Evolutionary conservation across 768 basidiomycete genomes (phyloP).

Genomic region (Tulasnella sp.): DNA sequence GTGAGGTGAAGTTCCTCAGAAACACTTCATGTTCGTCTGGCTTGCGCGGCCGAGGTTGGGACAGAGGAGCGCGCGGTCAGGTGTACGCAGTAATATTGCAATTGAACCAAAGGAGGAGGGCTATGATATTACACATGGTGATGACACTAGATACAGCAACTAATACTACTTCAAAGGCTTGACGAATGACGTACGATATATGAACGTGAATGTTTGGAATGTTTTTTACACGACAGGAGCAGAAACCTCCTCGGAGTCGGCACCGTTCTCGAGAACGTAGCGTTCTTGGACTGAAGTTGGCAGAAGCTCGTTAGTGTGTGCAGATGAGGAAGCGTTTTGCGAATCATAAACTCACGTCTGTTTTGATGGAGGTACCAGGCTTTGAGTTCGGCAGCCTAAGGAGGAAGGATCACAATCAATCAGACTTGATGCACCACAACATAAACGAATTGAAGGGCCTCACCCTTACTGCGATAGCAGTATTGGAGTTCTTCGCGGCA

Average conservation of each 20-base stretch:
- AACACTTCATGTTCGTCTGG: too few relatives aligned
- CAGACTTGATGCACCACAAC: not conserved
- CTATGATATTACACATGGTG: not conserved
- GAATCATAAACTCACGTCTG: not conserved
- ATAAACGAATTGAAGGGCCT: not conserved
- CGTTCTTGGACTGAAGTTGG: slow-evolving; percentile 18
- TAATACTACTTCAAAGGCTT: not conserved
- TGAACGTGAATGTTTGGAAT: not conserved
- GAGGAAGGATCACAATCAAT: not conserved
- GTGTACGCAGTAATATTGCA: too few relatives aligned
- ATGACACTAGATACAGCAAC: not conserved
- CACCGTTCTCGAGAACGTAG: slow-evolving; percentile 23
- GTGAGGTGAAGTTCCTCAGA: too few relatives aligned
- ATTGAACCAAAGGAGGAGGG: not conserved
- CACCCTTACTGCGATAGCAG: slow-evolving; percentile 20
- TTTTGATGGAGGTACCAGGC: slow-evolving; percentile 24
- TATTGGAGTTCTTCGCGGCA: slow-evolving; percentile 26
- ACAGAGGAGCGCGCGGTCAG: too few relatives aligned
- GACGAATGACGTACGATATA: not conserved
- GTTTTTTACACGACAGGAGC: slow-evolving; percentile 3
- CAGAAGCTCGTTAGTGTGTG: not conserved
- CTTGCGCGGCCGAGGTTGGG: too few relatives aligned
- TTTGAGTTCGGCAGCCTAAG: slow-evolving; percentile 23
- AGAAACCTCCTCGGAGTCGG: slow-evolving; percentile 22
- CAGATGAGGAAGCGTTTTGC: too few relatives aligned